A percentile compares a stretch with the other conserved stretches of the same genome.
Conservation (phyloP, 768 basidiomycete species). For the Dendrothele bispora region DNA sequence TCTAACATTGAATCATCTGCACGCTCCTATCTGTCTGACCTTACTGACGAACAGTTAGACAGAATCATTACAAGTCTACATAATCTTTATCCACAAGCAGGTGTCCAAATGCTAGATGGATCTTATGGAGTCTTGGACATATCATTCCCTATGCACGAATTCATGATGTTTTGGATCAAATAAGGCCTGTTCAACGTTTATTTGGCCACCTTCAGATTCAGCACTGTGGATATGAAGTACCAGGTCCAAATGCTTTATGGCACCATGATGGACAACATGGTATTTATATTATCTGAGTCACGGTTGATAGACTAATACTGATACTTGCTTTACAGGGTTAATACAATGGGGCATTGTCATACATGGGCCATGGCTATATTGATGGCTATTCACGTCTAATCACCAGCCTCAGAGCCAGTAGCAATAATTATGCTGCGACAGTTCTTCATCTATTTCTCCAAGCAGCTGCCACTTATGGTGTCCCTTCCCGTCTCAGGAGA, state of each 20-base stretch:
- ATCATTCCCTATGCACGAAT: conserved; percentile 13
- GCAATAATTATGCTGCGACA: neutral
- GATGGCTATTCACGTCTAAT: neutral
- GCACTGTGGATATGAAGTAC: conserved; percentile 4
- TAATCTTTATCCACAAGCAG: conserved; percentile 12
- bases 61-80: conserved; percentile 9
- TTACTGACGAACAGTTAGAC: conserved; percentile 14
- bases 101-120: conserved; percentile 18
- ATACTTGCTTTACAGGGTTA: neutral
- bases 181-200: conserved; percentile 7
- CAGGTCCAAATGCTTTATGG: conserved; percentile 6
- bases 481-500: conserved; percentile 2
- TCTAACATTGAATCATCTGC: neutral
- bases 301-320: neutral
- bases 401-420: neutral
- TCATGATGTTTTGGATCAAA: conserved; percentile 9
- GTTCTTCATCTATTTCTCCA: neutral
- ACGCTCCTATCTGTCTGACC: conserved; percentile 1
- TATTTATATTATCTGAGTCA: neutral
- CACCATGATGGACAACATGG: conserved; percentile 7
- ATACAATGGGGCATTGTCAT: neutral
- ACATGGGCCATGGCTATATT: neutral
- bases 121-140: conserved; percentile 14
- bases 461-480: neutral
- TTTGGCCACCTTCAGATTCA: conserved; percentile 16